Conservation (phyloP, 306 rosid genomes). For the Gleditsia sinensis region DNA sequence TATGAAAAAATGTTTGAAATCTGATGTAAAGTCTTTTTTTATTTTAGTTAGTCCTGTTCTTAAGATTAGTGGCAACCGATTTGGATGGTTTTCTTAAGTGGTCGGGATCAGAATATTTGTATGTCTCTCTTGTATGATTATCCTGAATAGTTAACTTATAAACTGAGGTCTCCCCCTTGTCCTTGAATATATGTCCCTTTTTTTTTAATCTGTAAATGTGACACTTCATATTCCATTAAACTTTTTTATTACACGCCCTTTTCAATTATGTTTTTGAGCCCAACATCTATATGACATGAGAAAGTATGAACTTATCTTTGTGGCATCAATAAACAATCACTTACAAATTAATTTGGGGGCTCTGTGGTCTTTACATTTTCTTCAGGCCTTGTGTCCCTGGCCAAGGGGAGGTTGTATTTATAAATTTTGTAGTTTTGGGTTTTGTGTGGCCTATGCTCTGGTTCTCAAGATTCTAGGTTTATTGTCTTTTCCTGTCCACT, state of each 20-base stretch:
- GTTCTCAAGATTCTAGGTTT: too few species aligned
- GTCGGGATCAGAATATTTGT: not conserved
- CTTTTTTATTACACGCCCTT: not conserved
- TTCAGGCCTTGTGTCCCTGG: too few species aligned
- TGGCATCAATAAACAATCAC: not conserved
- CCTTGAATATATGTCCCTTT: not conserved
- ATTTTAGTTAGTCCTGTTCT: not conserved
- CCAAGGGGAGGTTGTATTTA: too few species aligned
- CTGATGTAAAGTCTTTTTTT: not conserved
- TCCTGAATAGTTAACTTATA: not conserved
- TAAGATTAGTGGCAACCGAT: conserved; percentile 6
- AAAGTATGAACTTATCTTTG: not conserved
- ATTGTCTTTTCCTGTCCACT: too few species aligned
- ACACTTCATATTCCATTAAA: not conserved
- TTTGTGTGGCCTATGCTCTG: too few species aligned
- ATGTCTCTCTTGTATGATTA: not conserved
- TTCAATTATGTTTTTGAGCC: not conserved
- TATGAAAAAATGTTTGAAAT: conserved; percentile 18
- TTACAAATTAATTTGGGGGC: not conserved
- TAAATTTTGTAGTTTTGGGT: too few species aligned
- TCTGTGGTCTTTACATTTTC: not conserved
- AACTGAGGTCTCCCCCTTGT: not conserved
- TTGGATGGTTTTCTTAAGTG: not conserved
- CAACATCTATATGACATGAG: too few species aligned
- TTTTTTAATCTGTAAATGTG: not conserved